phyloP scores from a whole-genome alignment of 352 stramenopile genomes.

The Phytophthora megakarya region DNA sequence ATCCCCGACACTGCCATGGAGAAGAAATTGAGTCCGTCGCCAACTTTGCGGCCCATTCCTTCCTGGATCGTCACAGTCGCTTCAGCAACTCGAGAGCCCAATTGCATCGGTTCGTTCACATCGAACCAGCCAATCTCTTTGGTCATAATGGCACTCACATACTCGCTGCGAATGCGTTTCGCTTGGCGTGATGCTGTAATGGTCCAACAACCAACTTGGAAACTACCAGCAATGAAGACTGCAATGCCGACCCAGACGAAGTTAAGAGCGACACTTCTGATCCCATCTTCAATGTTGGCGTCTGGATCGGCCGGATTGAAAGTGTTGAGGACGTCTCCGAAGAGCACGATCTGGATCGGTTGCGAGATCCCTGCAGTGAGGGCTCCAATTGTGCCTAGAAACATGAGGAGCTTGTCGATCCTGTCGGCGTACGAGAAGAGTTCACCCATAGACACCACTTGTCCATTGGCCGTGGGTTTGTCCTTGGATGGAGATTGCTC shows the following conservation, averaged over 20 bases:
- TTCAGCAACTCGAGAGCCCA: slow-evolving; percentile 55
- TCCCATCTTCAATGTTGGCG: slow-evolving; percentile 31
- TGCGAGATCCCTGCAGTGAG: slow-evolving; percentile 52
- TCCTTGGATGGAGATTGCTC: slow-evolving; percentile 18
- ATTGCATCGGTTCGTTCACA: slow-evolving; percentile 65
- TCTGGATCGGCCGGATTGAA: slow-evolving; percentile 55
- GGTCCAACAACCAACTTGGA: slow-evolving; percentile 68
- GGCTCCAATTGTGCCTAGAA: slow-evolving; percentile 47
- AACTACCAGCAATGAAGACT: slow-evolving; percentile 51
- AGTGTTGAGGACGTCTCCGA: slow-evolving; percentile 74
- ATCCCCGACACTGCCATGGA: slow-evolving; percentile 70
- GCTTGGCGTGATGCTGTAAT: slow-evolving; percentile 66
- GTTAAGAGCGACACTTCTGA: slow-evolving; percentile 52
- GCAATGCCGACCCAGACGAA: slow-evolving; percentile 61
- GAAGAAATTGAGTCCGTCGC: slow-evolving; percentile 59
- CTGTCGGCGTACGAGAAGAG: slow-evolving; percentile 66
- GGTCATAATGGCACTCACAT: slow-evolving; percentile 58
- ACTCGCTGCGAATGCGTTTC: slow-evolving; percentile 60
- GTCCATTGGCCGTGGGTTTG: slow-evolving; percentile 25
- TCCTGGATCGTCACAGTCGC: slow-evolving; percentile 62
- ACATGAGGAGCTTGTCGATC: slow-evolving; percentile 64
- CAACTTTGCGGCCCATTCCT: slow-evolving; percentile 68
- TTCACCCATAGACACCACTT: slow-evolving; percentile 47
- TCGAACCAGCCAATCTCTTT: slow-evolving; percentile 79
- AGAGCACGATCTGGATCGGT: slow-evolving; percentile 73